Percentiles rank a stretch among this genome's conserved stretches.
Evolutionary conservation across 768 basidiomycete genomes (phyloP).

Genomic region (Nidularia sp.): DNA sequence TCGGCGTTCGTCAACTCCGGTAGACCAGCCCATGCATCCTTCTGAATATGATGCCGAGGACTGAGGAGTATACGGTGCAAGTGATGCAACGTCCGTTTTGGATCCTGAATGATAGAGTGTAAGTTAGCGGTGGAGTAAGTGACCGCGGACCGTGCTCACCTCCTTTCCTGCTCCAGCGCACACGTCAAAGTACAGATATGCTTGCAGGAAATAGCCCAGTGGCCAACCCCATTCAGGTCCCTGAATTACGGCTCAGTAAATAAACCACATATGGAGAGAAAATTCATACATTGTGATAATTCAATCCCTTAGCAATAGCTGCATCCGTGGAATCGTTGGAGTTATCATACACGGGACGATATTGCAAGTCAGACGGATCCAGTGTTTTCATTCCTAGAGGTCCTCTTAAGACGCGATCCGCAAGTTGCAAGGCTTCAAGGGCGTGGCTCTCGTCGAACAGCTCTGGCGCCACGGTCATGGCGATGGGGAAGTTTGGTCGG

Average conservation of each 20-base stretch:
- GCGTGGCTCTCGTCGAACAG: constrained; percentile 83
- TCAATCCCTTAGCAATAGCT: constrained; percentile 86
- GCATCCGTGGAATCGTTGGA: constrained; percentile 86
- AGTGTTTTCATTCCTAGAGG: constrained; percentile 97
- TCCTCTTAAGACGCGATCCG: constrained; percentile 74
- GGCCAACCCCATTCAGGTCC: constrained; percentile 97
- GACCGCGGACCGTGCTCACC: constrained; percentile 35
- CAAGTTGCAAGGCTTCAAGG: constrained; percentile 72
- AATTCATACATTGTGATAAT: constrained; percentile 79
- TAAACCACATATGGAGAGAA: not conserved
- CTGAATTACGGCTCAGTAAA: constrained; percentile 25
- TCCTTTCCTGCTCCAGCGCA: constrained; percentile 61
- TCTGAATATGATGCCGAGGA: constrained; percentile 69
- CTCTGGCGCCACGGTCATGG: constrained; percentile 97
- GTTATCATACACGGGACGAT: constrained; percentile 91
- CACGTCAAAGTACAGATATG: constrained; percentile 86
- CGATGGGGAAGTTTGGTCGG: constrained; percentile 89
- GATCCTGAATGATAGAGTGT: constrained; percentile 42
- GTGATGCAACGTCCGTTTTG: constrained; percentile 69
- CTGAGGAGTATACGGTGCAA: constrained; percentile 70
- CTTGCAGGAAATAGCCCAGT: constrained; percentile 90
- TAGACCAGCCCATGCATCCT: constrained; percentile 88
- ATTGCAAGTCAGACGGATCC: constrained; percentile 83
- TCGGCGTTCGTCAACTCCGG: constrained; percentile 90
- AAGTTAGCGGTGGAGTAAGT: constrained; percentile 1